Base-by-base conservation (phyloP, 805 yeast species). In the Metschnikowia kunwiensis region DNA sequence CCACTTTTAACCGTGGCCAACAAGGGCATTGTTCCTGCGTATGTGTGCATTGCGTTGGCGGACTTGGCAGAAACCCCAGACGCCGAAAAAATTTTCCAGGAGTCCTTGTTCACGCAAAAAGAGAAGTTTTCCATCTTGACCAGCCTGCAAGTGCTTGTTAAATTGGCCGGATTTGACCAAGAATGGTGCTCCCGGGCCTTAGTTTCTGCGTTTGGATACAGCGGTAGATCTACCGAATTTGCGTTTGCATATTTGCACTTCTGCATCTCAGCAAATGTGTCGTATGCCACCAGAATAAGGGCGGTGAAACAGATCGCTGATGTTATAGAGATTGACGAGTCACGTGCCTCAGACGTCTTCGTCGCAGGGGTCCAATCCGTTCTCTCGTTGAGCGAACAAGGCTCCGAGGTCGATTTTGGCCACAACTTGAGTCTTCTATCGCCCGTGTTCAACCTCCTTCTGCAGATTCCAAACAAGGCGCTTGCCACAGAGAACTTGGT, bases 1-100 rank as follows among this genome's bases (percentile, higher is more conserved):
- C 86, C 88, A 14, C 60, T 75, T 25, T 70, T 78, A 12, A 65
- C 77, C 18, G 65, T 76, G 10, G 60, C 77, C 27, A 72, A 67
- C 55, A 72, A 76, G 54, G 63, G 74, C 7, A 70, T 80, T 12
- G 58, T 72, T 2, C 72, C 76, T 32, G 78, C 80, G 3, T 80
- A 75, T 52, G 79, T 80, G 2, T 58, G 73, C 2, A 48, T 68
- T 45, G 66, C 42, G 42, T 49, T 42, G 54, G 17, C 46, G 49
- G 27, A 36, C 40, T 39, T 32, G 47, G 18, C 37, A 10, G 37
- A 34, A 2, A 21, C 38, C 5, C 12, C 36, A 10, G 42, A 28
- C 11, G 51, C 51, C 5, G 55, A 55, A 5, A 18, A 25, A 15
- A 43, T 69, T 16, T 47, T 68, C 33, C 30, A 42, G 5, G 66